phyloP scores from a whole-genome alignment of 2,329 filamentous ascomycete species.

The Nothophaeocryptopus gaeumannii region DNA sequence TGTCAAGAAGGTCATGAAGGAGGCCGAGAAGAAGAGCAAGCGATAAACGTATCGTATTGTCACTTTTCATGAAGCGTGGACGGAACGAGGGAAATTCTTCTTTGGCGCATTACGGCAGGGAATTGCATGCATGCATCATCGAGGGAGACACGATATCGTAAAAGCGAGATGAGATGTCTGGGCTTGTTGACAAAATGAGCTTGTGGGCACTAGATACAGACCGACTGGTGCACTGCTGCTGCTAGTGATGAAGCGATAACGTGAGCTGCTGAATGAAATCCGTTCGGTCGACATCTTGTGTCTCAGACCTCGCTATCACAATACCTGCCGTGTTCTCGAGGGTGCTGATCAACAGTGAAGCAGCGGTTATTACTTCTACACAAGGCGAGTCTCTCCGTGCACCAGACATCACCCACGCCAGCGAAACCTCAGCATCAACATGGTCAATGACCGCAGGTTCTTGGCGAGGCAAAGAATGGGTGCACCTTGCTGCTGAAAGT shows the following conservation, averaged over 20 bases:
- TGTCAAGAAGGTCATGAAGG: slow-evolving; percentile 99
- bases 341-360: no score
- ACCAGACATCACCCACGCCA: no score
- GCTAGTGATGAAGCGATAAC: slow-evolving; percentile 6
- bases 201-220: no score
- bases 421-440: no score
- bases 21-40: slow-evolving; percentile 71
- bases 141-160: slow-evolving; percentile 8
- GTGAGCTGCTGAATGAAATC: slow-evolving; percentile 18
- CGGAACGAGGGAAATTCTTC: slow-evolving; percentile 2
- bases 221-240: background rate
- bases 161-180: slow-evolving; percentile 2
- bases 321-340: no score
- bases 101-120: slow-evolving; percentile 16
- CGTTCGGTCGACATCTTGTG: slow-evolving; percentile 2
- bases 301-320: no score
- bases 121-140: slow-evolving; percentile 12
- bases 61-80: background rate
- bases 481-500: no score
- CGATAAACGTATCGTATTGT: slow-evolving; percentile 22
- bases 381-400: no score
- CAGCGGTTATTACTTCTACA: no score
- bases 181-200: no score
- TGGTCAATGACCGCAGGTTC: no score
- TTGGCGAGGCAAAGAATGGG: no score